Base-by-base conservation (phyloP, 1,284 basidiomycete genomes). In the Retiboletus flavoniger region DNA sequence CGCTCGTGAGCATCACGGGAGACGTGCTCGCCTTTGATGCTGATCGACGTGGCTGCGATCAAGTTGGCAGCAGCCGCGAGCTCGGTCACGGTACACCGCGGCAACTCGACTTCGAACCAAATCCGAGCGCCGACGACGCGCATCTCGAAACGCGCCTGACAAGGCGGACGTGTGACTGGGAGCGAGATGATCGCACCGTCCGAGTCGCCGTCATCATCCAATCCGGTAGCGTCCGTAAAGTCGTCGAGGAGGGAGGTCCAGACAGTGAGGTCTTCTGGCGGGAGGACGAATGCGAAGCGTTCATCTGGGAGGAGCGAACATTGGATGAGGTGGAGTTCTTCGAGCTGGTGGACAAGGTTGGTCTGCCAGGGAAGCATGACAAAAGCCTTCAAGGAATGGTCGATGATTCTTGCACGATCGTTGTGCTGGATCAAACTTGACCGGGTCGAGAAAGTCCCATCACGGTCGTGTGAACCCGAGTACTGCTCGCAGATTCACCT, bases 271-370 rank as follows among this genome's bases (percentile, higher is more conserved):
- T 77, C 73, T 7, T 77, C 72, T 1, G 54, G 31, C 8, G 63
- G 43, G 7, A 64, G 59, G 1, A 75, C 50, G 50, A 83, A 77
- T 0, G 63, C 54, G 32, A 89, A 65, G 0, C 62, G 40, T 71
- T 89, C 87, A 3, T 74, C 77, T 0, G 84, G 82, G 8, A 89
- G 74, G 2, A 89, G 74, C 0, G 85, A 87, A 34, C 77, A 81
- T 50, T 71, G 72, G 9, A 85, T 74, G 29, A 85, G 69, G 41
- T 79, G 74, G 0, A 85, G 68, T 61, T 85, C 82, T 64, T 79
- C 77, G 24, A 82, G 68, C 26, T 73, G 71, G 13, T 19, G 36
- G n/a, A 40, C 44, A 4, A 54, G 43, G 32, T 34, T 26, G 41
- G 41, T 31, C 16, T 46, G 41, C 50, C 50, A 51, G 35, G 46